These are phyloP conservation scores for Erysiphe pulchra DNA, from an alignment of 2,329 filamentous ascomycete species.

Conservation along the genomic window DNA sequence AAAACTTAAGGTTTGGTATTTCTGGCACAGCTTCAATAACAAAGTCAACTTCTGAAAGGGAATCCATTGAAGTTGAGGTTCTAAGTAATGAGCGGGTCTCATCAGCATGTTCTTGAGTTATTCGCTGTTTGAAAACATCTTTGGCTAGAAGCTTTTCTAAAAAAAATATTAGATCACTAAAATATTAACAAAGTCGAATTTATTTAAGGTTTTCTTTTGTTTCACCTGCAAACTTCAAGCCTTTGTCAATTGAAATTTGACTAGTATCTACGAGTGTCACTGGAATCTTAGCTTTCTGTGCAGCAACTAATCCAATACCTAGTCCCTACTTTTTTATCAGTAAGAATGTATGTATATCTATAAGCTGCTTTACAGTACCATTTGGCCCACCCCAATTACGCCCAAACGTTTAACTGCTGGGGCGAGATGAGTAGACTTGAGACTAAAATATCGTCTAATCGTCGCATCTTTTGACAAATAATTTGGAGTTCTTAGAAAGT, in stretches of 20 bases:
- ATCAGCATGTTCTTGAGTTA: conserved; percentile 61
- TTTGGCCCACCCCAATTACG: conserved; percentile 85
- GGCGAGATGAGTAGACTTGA: conserved; percentile 29
- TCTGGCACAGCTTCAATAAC: conserved; percentile 95
- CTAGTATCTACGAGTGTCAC: conserved; percentile 71
- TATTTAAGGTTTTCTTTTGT: not conserved
- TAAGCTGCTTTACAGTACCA: conserved; percentile 29
- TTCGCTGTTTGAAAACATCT: conserved; percentile 66
- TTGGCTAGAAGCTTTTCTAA: conserved; percentile 79
- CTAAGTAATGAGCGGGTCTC: conserved; percentile 42
- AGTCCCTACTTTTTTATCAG: conserved; percentile 36
- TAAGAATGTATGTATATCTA: not conserved
- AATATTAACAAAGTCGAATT: not conserved
- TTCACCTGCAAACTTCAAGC: conserved; percentile 64
- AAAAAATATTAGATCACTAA: not conserved
- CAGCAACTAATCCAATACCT: conserved; percentile 85
- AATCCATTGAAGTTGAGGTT: conserved; percentile 46
- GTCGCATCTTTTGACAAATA: not conserved
- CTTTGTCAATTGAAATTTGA: conserved; percentile 66
- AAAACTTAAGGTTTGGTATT: conserved; percentile 63
- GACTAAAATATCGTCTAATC: conserved; percentile 32
- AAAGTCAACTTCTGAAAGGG: conserved; percentile 69
- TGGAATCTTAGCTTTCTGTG: conserved; percentile 56
- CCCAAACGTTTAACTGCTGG: conserved; percentile 67
- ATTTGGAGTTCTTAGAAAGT: not conserved